Percentiles rank a stretch among this genome's conserved stretches.
phyloP scores from a whole-genome alignment of 139 green algal species.

The Picocystis salinarum region DNA sequence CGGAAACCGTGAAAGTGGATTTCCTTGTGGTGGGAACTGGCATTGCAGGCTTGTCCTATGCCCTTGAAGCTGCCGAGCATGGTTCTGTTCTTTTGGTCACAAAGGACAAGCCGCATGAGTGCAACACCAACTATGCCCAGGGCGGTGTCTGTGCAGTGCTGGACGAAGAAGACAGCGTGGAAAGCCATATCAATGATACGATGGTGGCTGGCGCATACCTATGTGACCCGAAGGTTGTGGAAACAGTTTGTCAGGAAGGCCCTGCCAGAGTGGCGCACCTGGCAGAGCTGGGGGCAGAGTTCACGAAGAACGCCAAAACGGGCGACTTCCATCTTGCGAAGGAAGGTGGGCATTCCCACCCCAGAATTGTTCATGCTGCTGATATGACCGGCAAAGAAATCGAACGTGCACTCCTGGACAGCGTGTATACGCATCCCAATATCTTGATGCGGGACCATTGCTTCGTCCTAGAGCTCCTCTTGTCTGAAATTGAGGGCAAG shows the following conservation, averaged over 20 bases:
- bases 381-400: constrained; percentile 89
- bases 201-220: constrained; percentile 64
- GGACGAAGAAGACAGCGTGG: constrained; percentile 56
- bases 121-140: constrained; percentile 46
- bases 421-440: constrained; percentile 35
- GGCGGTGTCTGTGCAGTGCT: constrained; percentile 90
- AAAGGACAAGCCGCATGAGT: constrained; percentile 42
- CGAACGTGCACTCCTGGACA: constrained; percentile 62
- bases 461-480: constrained; percentile 12
- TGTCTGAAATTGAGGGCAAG: constrained; percentile 11
- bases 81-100: constrained; percentile 83
- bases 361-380: constrained; percentile 85
- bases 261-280: constrained; percentile 72
- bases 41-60: constrained; percentile 88
- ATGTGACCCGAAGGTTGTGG: constrained; percentile 61
- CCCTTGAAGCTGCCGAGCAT: constrained; percentile 75
- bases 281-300: constrained; percentile 64
- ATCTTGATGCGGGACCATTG: constrained; percentile 41
- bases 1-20: constrained; percentile 30
- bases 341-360: constrained; percentile 80
- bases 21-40: constrained; percentile 86
- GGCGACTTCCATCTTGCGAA: constrained; percentile 78
- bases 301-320: constrained; percentile 40
- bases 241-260: constrained; percentile 78
- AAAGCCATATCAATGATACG: constrained; percentile 77